phyloP scores from a whole-genome alignment of 208 protist genomes.

The Leishmania aethiopica region DNA sequence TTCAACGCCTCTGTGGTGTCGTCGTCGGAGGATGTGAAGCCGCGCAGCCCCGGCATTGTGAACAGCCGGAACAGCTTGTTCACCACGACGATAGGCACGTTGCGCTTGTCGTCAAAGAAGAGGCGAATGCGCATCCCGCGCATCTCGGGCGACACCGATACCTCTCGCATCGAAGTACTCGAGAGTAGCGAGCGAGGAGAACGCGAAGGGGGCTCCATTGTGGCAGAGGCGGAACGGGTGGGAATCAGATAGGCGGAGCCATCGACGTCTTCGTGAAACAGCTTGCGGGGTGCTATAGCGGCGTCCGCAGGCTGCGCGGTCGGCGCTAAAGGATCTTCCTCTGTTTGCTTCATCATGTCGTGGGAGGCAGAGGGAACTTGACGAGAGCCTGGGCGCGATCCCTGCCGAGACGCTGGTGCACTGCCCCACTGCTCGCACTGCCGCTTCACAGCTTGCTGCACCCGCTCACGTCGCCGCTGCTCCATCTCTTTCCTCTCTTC shows the following conservation, averaged over 20 bases:
- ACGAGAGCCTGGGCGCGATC: slow-evolving; percentile 1
- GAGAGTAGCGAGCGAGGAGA: slow-evolving; percentile 6
- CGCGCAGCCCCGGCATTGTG: slow-evolving; percentile 32
- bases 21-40: slow-evolving; percentile 16
- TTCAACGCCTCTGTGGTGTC: slow-evolving; percentile 4
- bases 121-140: slow-evolving; percentile 55
- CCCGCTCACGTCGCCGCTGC: slow-evolving; percentile 9
- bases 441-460: slow-evolving; percentile 12
- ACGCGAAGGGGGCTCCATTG: neutral
- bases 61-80: slow-evolving; percentile 68
- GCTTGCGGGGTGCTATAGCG: neutral
- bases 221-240: neutral
- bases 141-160: slow-evolving; percentile 5
- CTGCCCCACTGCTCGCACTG: slow-evolving; percentile 25
- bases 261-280: slow-evolving; percentile 37
- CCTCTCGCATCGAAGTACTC: neutral
- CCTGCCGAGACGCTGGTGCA: neutral
- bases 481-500: slow-evolving; percentile 11
- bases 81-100: slow-evolving; percentile 50
- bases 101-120: slow-evolving; percentile 47
- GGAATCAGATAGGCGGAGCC: slow-evolving; percentile 40
- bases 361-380: slow-evolving; percentile 4
- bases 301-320: neutral
- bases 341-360: slow-evolving; percentile 3
- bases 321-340: neutral